Evolutionary conservation across 495 filamentous ascomycete genomes (phyloP), one percentile per base, ranked within the genome.

Genomic region (Hypoxylon lienhwacheense): DNA sequence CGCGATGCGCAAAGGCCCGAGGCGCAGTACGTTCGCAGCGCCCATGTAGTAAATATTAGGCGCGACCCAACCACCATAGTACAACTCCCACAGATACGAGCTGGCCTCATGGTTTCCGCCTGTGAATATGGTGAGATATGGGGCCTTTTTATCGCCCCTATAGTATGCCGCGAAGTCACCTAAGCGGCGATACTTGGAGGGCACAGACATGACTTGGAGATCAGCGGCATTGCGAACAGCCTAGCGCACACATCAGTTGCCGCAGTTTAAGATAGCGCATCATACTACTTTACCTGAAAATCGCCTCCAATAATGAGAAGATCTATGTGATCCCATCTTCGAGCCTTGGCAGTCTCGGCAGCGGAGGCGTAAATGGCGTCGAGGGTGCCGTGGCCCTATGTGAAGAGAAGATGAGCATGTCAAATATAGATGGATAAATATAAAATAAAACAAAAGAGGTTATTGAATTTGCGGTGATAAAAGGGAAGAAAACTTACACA

Each of bases 31-130:
- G 59, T 91, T 95, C 19, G 93, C 88, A 8, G 91, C 90, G 32
- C 93, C 93, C 59, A 97, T 70, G 73, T 95, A 98, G 75, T 95
- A 98, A 42, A 98, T 98, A 44, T 92, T 96, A 12, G 88, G 91
- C 1, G 92, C 92, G 1, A 89, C 93, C 93, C 93, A 98, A 28
- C 93, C 93, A 31, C 93, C 93, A 66, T 97, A 95, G 73, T 89
- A 95, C 2, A 98, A 80, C 65, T 98, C 93, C 73, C 81, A 90
- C 0, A 96, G 67, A 65, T 97, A 79, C 24, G 86, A 90, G 53
- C 87, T 84, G 0, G 93, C 90, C 69, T 98, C 93, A 56, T 98
- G 93, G 65, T 98, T 98, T 5, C 93, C 93, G 28, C 85, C 91
- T 40, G 96, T 81, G 68, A 97, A 97, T 46, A 97, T 73, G 12